phyloP scores from a whole-genome alignment of 768 basidiomycete genomes.

The Tulasnella sp. region DNA sequence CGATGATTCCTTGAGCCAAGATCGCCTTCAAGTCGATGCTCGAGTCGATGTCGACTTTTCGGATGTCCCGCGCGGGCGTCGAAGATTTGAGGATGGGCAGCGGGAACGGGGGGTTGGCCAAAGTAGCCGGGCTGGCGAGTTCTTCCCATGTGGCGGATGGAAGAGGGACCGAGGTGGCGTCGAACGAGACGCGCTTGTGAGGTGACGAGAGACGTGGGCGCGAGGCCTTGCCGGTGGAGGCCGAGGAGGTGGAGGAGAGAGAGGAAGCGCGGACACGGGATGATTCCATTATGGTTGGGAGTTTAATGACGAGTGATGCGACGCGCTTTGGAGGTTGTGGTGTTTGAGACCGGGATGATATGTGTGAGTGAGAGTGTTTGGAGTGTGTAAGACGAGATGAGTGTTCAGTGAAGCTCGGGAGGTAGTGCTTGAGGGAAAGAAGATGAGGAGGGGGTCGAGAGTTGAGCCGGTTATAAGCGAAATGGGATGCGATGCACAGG shows the following conservation, averaged over 20 bases:
- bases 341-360: too few species aligned
- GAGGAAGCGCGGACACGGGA: too few species aligned
- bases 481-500: too few species aligned
- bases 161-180: constrained; percentile 20
- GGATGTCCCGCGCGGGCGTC: not conserved
- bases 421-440: not conserved
- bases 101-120: constrained; percentile 4
- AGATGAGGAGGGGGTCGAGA: not conserved
- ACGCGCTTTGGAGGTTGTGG: too few species aligned
- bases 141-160: constrained; percentile 16
- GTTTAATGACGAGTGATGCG: too few species aligned
- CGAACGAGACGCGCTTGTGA: constrained; percentile 26
- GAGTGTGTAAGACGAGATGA: not conserved
- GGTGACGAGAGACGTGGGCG: constrained; percentile 18
- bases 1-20: constrained; percentile 25
- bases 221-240: not conserved
- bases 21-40: constrained; percentile 24
- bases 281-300: too few species aligned
- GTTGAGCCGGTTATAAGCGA: too few species aligned
- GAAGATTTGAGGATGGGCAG: not conserved
- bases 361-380: not conserved
- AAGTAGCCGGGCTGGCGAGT: not conserved
- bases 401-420: not conserved
- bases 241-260: constrained; percentile 3
- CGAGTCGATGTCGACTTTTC: constrained; percentile 20